Percentiles rank a stretch among this genome's conserved stretches.
Conservation (phyloP, 2,329 filamentous ascomycete genomes). For the Phoma herbarum region DNA sequence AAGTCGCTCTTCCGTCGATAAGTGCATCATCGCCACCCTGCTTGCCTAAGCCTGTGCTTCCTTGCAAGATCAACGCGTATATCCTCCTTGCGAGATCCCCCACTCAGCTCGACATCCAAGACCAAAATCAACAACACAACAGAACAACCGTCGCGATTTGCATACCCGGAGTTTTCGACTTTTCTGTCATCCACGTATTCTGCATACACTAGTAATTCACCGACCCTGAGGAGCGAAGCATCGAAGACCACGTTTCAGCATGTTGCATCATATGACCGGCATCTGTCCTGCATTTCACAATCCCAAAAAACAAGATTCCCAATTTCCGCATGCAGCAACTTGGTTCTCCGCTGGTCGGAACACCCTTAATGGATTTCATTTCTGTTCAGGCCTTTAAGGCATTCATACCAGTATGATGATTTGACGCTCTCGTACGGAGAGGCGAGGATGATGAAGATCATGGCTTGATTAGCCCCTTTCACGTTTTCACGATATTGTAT, state of each 20-base stretch:
- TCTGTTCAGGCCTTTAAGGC: background rate
- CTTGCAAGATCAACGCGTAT: background rate
- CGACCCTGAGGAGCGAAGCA: background rate
- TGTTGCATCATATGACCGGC: slow-evolving; percentile 9
- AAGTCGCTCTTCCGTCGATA: slow-evolving; percentile 43
- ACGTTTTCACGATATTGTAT: slow-evolving; percentile 10
- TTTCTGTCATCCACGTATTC: slow-evolving; percentile 1
- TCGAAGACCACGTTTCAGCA: background rate
- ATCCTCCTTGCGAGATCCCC: background rate
- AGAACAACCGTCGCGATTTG: background rate
- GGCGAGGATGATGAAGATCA: slow-evolving; percentile 9
- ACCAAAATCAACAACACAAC: background rate
- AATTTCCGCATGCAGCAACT: background rate
- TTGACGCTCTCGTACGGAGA: background rate
- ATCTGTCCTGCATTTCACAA: background rate
- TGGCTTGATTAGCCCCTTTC: slow-evolving; percentile 16
- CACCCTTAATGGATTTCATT: background rate
- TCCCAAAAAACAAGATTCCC: background rate
- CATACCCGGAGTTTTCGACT: slow-evolving; percentile 12
- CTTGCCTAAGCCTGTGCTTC: background rate
- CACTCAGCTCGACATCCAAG: background rate
- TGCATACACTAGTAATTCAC: slow-evolving; percentile 14
- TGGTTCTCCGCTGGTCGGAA: slow-evolving; percentile 17
- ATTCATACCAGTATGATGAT: slow-evolving; percentile 10
- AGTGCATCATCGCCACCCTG: background rate